phyloP scores from a whole-genome alignment of 257 asterid genomes.

The Craterostigma plantagineum region DNA sequence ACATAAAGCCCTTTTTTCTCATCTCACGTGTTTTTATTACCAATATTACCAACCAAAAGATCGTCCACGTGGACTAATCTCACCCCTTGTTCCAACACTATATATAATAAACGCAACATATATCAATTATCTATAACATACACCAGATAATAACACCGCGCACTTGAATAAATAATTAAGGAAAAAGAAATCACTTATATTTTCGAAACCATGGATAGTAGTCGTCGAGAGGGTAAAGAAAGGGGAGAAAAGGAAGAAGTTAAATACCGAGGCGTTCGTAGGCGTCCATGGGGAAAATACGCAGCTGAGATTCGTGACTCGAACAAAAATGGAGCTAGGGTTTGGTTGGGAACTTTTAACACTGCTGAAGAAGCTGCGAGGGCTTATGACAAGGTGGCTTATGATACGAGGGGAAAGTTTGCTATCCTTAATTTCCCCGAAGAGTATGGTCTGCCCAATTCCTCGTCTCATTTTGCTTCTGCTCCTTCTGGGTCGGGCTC shows the following conservation, averaged over 20 bases:
- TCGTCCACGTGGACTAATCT: neutral
- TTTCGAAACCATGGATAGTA: conserved; percentile 5
- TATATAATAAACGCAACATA: neutral
- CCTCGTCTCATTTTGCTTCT: conserved; percentile 20
- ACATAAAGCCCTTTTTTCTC: no score
- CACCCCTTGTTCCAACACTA: neutral
- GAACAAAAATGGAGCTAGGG: conserved; percentile 15
- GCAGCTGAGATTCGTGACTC: conserved; percentile 38
- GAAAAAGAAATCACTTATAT: neutral
- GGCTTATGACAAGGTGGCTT: conserved; percentile 30
- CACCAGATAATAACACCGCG: neutral
- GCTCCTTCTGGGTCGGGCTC: conserved; percentile 1
- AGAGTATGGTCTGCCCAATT: conserved; percentile 18
- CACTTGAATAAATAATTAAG: neutral
- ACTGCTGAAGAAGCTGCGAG: conserved; percentile 32
- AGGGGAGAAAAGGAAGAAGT: conserved; percentile 12
- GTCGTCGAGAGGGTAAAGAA: no score
- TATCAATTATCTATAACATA: neutral
- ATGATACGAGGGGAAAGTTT: conserved; percentile 19
- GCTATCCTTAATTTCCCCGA: conserved; percentile 30
- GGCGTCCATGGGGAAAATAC: conserved; percentile 32
- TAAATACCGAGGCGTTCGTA: conserved; percentile 30
- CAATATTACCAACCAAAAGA: neutral
- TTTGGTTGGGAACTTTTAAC: conserved; percentile 29
- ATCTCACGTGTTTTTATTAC: neutral